Evolutionary conservation across 208 protist genomes (phyloP).

Genomic region (Angomonas deanei): DNA sequence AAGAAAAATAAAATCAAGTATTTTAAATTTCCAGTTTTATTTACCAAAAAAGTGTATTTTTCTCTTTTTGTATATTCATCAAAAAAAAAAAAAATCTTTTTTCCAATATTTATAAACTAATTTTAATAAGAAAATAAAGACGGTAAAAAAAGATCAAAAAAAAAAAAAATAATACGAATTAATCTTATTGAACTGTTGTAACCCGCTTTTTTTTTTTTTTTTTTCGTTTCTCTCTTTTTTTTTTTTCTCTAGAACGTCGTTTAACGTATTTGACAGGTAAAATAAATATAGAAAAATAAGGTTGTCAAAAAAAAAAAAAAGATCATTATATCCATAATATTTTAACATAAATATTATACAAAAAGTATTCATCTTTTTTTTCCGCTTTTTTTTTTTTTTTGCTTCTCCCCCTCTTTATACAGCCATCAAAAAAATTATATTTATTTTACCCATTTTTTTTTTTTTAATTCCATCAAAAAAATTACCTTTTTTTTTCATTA

Average conservation of each 20-base stretch:
- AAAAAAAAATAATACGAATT: not conserved
- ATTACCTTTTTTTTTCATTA: too few species aligned
- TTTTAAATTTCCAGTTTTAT: not conserved
- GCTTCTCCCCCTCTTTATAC: too few species aligned
- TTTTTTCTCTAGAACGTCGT: not conserved
- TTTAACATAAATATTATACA: not conserved
- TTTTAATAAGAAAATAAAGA: conserved; percentile 3
- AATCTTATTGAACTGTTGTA: not conserved
- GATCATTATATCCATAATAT: not conserved
- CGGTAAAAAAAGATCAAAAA: not conserved
- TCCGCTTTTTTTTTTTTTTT: too few species aligned
- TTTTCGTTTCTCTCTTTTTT: not conserved
- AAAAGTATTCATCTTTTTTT: not conserved
- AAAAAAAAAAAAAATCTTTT: not conserved
- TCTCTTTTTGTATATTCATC: not conserved
- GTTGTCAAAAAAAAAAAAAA: not conserved
- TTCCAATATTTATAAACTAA: too few species aligned
- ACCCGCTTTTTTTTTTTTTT: not conserved
- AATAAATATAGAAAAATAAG: not conserved
- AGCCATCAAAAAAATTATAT: too few species aligned
- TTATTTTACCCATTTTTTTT: too few species aligned
- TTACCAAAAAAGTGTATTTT: not conserved
- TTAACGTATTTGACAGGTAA: not conserved
- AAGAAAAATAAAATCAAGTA: too few species aligned
- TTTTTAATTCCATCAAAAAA: too few species aligned